Evolutionary conservation across 345 rosid species (phyloP).

Genomic region (Heritiera fomes): DNA sequence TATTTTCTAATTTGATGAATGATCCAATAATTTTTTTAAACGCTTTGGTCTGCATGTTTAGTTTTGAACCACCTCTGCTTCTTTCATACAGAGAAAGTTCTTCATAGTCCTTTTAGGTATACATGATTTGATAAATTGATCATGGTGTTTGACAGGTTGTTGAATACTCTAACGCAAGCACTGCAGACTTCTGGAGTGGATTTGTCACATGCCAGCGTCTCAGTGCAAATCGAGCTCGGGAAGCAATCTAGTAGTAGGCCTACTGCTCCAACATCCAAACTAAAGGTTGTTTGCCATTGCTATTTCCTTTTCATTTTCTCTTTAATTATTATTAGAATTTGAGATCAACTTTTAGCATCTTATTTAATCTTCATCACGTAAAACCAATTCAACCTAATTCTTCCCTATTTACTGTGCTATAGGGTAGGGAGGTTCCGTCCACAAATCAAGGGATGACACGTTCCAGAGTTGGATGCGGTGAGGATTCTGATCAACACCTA

Average conservation of each 20-base stretch:
- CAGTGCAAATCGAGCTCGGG: slow-evolving; percentile 84
- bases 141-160: slow-evolving; percentile 51
- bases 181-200: slow-evolving; percentile 88
- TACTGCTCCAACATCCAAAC: slow-evolving; percentile 26
- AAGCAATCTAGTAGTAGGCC: slow-evolving; percentile 41
- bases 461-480: slow-evolving; percentile 34
- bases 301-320: background rate
- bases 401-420: background rate
- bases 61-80: background rate
- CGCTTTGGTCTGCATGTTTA: background rate
- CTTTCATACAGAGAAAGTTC: background rate
- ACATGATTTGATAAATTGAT: background rate
- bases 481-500: slow-evolving; percentile 37
- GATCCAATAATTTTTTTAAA: background rate
- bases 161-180: slow-evolving; percentile 75
- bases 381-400: background rate
- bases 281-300: slow-evolving; percentile 33
- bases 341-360: no score
- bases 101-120: background rate
- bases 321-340: background rate
- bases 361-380: background rate
- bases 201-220: slow-evolving; percentile 78
- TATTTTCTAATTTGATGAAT: background rate
- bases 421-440: slow-evolving; percentile 38
- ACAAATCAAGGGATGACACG: slow-evolving; percentile 35